Conservation (phyloP, 2,329 filamentous ascomycete species). For the Cryphonectria japonica region DNA sequence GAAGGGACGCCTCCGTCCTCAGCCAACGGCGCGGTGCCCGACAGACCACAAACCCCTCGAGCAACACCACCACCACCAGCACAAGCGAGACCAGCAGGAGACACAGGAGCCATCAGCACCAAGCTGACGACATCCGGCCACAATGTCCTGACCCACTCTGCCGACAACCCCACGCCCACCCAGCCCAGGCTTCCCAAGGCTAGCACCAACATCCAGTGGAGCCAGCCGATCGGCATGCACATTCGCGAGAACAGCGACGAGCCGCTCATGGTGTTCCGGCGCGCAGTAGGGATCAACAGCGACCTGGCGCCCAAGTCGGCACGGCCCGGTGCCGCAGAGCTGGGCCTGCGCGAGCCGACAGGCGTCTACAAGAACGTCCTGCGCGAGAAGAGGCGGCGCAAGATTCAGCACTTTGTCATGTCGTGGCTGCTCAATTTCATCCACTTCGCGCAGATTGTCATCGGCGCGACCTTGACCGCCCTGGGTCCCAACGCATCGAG, state of each 20-base stretch:
- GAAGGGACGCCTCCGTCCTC: background rate
- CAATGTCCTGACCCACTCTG: background rate
- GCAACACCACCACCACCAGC: background rate
- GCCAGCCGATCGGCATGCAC: constrained; percentile 41
- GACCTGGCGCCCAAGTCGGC: constrained; percentile 29
- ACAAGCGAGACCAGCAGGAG: background rate
- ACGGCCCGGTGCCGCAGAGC: constrained; percentile 37
- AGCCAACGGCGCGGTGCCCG: background rate
- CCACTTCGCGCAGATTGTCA: constrained; percentile 51
- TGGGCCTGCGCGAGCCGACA: constrained; percentile 39
- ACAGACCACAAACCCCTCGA: background rate
- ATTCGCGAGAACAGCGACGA: constrained; percentile 43
- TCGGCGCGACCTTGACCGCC: constrained; percentile 51
- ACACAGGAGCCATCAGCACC: background rate
- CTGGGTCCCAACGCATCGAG: constrained; percentile 50
- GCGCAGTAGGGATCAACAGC: constrained; percentile 48
- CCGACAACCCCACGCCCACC: background rate
- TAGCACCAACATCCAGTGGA: constrained; percentile 41
- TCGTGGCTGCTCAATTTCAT: constrained; percentile 45
- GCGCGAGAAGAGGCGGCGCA: constrained; percentile 38
- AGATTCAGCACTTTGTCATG: constrained; percentile 40
- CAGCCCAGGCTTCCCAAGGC: constrained; percentile 32
- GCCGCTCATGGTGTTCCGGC: constrained; percentile 47
- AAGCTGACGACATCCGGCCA: constrained; percentile 16
- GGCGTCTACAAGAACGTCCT: constrained; percentile 49